Conservation (phyloP, 495 filamentous ascomycete species). For the Trichocladium antarcticum region DNA sequence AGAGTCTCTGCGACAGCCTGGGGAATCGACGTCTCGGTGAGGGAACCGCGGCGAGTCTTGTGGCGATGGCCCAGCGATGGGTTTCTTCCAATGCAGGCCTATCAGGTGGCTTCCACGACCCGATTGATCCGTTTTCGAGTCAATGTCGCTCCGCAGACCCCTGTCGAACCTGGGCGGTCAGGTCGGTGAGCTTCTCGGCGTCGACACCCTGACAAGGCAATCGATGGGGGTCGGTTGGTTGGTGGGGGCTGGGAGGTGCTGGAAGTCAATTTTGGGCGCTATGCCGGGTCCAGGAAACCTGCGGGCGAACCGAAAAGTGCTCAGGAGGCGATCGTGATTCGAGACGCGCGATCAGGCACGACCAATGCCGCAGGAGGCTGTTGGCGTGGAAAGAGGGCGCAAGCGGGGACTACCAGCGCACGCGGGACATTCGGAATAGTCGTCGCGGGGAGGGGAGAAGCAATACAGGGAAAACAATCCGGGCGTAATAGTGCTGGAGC, state of each 20-base stretch:
- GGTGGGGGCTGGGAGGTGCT: neutral
- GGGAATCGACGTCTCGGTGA: too few species aligned
- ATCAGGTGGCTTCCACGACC: neutral
- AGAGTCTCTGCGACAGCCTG: neutral
- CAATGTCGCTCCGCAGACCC: neutral
- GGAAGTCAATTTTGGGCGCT: neutral
- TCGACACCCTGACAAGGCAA: neutral
- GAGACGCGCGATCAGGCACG: slow-evolving; percentile 7
- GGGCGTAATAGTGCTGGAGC: neutral
- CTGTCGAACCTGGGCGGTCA: neutral
- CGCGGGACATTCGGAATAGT: neutral
- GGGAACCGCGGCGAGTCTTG: too few species aligned
- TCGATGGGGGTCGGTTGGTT: neutral
- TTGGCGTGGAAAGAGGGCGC: slow-evolving; percentile 9
- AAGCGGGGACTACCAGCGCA: neutral
- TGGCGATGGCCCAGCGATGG: neutral
- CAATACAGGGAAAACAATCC: neutral
- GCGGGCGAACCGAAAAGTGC: neutral
- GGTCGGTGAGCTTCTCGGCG: slow-evolving; percentile 1
- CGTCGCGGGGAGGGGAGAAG: neutral
- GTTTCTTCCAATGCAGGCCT: neutral
- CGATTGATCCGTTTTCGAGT: neutral
- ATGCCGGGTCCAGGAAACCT: neutral
- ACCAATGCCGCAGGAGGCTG: neutral
- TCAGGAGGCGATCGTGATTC: neutral